Evolutionary conservation across 495 filamentous ascomycete species (phyloP).

Genomic region (Penicillium psychrofluorescens): DNA sequence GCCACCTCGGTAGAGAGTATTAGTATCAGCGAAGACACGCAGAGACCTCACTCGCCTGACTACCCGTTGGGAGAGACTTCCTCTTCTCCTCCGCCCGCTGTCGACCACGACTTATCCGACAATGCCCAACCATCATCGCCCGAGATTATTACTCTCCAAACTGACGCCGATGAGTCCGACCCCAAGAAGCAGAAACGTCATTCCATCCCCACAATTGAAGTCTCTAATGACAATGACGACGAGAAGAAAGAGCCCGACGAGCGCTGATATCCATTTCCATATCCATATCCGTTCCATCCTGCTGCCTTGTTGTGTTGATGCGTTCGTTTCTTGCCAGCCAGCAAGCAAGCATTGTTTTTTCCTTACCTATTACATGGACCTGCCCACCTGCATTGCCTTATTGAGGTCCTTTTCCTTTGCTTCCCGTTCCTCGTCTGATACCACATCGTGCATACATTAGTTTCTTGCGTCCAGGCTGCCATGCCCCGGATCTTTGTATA

Average conservation of each 20-base stretch:
- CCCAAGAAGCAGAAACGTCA: background rate
- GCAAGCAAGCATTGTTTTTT: too few relatives aligned
- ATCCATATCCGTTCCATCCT: too few relatives aligned
- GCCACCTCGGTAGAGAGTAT: slow-evolving; percentile 37
- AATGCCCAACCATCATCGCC: background rate
- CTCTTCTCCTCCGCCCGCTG: background rate
- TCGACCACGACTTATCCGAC: slow-evolving; percentile 4
- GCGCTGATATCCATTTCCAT: background rate
- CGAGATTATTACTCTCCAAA: background rate
- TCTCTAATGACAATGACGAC: slow-evolving; percentile 11
- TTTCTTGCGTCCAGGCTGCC: too few relatives aligned
- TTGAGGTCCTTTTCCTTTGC: too few relatives aligned
- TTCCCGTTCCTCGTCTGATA: too few relatives aligned
- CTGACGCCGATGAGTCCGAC: background rate
- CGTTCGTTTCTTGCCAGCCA: too few relatives aligned
- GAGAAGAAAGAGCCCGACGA: slow-evolving; percentile 1
- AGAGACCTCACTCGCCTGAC: slow-evolving; percentile 4
- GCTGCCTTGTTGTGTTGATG: too few relatives aligned
- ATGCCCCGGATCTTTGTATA: too few relatives aligned
- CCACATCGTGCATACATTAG: too few relatives aligned
- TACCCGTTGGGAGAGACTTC: background rate
- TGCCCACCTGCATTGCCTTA: too few relatives aligned
- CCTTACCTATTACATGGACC: too few relatives aligned
- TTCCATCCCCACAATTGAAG: slow-evolving; percentile 18
- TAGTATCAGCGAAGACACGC: slow-evolving; percentile 5